phyloP scores from a whole-genome alignment of 148 eudicot genomes.

The Rhododendron simsii region DNA sequence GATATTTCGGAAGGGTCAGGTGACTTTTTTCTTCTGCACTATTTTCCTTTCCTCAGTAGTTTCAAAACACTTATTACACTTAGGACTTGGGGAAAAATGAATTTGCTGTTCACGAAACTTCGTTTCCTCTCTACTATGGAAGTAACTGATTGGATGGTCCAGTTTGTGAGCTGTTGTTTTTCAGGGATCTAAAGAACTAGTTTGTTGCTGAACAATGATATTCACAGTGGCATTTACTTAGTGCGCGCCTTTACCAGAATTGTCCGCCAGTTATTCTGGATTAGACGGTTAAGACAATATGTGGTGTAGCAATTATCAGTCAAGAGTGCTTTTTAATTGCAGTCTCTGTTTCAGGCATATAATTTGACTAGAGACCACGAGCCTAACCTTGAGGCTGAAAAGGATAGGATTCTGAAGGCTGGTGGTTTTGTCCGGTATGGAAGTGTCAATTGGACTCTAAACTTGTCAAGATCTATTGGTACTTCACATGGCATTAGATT shows the following conservation, averaged over 20 bases:
- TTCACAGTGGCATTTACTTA: neutral
- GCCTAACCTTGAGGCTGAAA: conserved; percentile 64
- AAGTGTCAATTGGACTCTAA: conserved; percentile 63
- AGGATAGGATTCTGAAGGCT: neutral
- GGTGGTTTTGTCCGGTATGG: no score
- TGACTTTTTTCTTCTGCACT: conserved; percentile 11
- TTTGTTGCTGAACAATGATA: neutral
- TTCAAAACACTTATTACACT: neutral
- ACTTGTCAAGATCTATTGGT: conserved; percentile 82
- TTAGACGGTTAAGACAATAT: neutral
- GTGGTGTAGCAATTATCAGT: neutral
- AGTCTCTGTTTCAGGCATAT: conserved; percentile 49
- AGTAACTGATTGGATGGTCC: neutral
- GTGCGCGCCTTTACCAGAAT: neutral
- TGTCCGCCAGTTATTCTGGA: neutral
- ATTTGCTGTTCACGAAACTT: neutral
- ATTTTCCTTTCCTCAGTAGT: neutral
- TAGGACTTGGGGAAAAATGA: neutral
- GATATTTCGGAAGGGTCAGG: conserved; percentile 68
- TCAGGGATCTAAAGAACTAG: neutral
- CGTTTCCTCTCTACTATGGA: neutral
- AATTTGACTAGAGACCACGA: conserved; percentile 71
- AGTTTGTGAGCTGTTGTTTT: neutral
- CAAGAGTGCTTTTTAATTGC: neutral
- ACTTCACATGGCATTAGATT: conserved; percentile 9